Evolutionary conservation across 495 filamentous ascomycete species (phyloP), one percentile per base, ranked within the genome.

Genomic region (Tuber melanosporum): DNA sequence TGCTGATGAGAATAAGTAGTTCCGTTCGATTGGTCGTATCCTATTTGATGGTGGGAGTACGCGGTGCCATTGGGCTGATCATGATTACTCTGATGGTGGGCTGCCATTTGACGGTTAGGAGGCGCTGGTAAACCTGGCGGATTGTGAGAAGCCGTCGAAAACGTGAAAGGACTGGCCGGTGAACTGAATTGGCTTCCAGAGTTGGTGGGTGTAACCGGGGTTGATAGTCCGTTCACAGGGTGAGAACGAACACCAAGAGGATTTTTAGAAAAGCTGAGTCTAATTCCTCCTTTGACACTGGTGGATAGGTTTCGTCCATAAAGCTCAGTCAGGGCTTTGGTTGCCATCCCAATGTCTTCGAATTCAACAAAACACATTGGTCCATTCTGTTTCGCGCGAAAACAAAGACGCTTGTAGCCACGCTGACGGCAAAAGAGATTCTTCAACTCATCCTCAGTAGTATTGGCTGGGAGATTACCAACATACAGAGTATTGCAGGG

Each of bases 311-410:
- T 90, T 74, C 92, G 90, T 0, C 95, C 95, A 79, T 98, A 98
- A 26, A 98, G 87, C 75, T 98, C 94, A 80, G 95, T 92, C 14
- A 98, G 87, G 0, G 95, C 92, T 83, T 96, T 97, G 75, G 95
- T 98, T 12, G 95, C 95, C 83, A 94, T 95, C 39, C 92, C 91
- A 66, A 97, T 90, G 83, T 99, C 94, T 80, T 98, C 95, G 83
- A 98, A 99, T 84, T 99, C 96, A 62, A 99, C 95, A 82, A 98
- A 98, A 82, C 95, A 98, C 96, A 98, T 98, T 19, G 96, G 95
- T 0, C 96, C 96, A 82, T 98, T 97, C 79, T 94, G 92, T 85
- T 99, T 99, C 73, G 95, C 97, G n/a, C 96, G 90, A 86, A 97
- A 97, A 82, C 94, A 98, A 7, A 99, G 90, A 52, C 95, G 88